phyloP scores from a whole-genome alignment of 768 basidiomycete species.

The Boletus rufocinnamomeus region DNA sequence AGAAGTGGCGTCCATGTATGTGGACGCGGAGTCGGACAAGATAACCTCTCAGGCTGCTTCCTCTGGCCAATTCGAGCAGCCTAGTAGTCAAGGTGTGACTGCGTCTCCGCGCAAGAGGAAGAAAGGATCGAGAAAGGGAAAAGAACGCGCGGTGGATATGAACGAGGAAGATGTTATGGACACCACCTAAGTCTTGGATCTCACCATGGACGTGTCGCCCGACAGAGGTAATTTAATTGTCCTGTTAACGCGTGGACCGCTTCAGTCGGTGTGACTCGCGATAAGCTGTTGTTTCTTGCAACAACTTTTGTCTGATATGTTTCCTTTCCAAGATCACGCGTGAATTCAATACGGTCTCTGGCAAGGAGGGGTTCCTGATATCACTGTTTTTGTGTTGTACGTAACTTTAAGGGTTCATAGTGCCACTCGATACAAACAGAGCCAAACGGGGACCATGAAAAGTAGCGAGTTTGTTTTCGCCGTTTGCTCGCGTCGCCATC shows the following conservation, averaged over 20 bases:
- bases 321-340: background rate
- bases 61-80: slow-evolving; percentile 2
- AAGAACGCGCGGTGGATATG: slow-evolving; percentile 28
- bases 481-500: slow-evolving; percentile 21
- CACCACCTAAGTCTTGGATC: slow-evolving; percentile 4
- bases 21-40: slow-evolving; percentile 14
- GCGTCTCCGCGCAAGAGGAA: slow-evolving; percentile 16
- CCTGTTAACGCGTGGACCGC: no score
- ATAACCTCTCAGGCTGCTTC: background rate
- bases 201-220: background rate
- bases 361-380: no score
- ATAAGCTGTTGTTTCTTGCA: background rate
- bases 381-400: background rate
- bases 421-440: slow-evolving; percentile 30
- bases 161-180: slow-evolving; percentile 24
- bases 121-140: slow-evolving; percentile 26
- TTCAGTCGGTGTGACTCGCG: background rate
- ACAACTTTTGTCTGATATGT: background rate
- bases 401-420: background rate
- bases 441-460: slow-evolving; percentile 30
- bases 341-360: background rate
- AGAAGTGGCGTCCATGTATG: slow-evolving; percentile 23
- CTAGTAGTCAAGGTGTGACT: slow-evolving; percentile 1
- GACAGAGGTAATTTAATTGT: background rate
- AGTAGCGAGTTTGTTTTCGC: slow-evolving; percentile 22